Evolutionary conservation across 2,329 filamentous ascomycete genomes (phyloP).

Genomic region (Madurella mycetomatis): DNA sequence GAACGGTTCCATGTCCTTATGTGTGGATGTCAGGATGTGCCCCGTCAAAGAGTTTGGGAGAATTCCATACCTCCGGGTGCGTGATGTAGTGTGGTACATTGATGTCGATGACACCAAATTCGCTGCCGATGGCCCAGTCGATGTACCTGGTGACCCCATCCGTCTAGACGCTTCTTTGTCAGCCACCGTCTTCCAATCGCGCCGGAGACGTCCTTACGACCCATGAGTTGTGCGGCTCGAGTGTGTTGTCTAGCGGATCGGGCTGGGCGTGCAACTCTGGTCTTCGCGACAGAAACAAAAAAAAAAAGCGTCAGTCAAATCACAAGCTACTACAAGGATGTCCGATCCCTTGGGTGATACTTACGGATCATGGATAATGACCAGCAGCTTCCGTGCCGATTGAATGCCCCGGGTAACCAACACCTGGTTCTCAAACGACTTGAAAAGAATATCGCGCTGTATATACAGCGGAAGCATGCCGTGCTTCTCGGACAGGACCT

Average conservation of each 20-base stretch:
- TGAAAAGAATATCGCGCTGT: slow-evolving; percentile 66
- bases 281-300: slow-evolving; percentile 36
- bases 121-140: slow-evolving; percentile 72
- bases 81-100: slow-evolving; percentile 80
- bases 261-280: slow-evolving; percentile 66
- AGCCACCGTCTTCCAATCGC: slow-evolving; percentile 4
- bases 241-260: slow-evolving; percentile 63
- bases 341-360: slow-evolving; percentile 30
- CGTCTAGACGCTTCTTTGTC: slow-evolving; percentile 51
- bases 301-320: not conserved
- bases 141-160: slow-evolving; percentile 79
- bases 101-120: slow-evolving; percentile 82
- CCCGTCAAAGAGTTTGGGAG: no score
- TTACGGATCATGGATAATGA: slow-evolving; percentile 89
- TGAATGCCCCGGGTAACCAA: slow-evolving; percentile 71
- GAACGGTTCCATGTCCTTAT: slow-evolving; percentile 45
- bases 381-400: slow-evolving; percentile 62
- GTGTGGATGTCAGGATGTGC: slow-evolving; percentile 17
- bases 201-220: slow-evolving; percentile 56
- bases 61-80: slow-evolving; percentile 50
- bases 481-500: slow-evolving; percentile 64
- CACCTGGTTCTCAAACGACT: slow-evolving; percentile 81
- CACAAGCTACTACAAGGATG: not conserved
- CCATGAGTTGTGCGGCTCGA: slow-evolving; percentile 83
- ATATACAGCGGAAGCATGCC: slow-evolving; percentile 79